Conservation (phyloP, 805 yeast species). For the Wickerhamiella dianesei region DNA sequence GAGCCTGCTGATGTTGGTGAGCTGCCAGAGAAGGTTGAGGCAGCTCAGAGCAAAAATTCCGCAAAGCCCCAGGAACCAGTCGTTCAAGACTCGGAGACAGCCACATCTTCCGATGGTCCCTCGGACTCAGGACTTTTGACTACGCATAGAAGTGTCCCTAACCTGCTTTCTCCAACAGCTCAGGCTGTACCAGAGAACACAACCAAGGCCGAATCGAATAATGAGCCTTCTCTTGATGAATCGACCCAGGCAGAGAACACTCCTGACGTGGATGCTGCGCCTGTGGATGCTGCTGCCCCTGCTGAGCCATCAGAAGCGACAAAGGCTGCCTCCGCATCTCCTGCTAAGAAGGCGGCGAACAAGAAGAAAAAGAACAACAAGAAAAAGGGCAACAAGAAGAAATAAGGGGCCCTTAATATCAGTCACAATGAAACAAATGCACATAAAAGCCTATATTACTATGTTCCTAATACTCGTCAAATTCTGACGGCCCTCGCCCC, state of each 20-base stretch:
- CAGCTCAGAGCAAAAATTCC: too few relatives aligned
- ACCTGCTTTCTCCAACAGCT: background rate
- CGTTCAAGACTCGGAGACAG: background rate
- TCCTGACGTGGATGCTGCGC: background rate
- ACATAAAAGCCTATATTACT: background rate
- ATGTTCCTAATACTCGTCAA: background rate
- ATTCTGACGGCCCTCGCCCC: background rate
- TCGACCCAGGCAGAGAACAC: background rate
- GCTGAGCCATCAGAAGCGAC: conserved; percentile 1
- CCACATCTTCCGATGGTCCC: background rate
- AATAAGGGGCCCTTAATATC: conserved; percentile 1
- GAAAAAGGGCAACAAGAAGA: conserved; percentile 6
- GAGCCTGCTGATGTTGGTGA: too few relatives aligned
- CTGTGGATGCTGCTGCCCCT: background rate
- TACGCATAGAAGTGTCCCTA: background rate
- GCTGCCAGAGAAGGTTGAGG: too few relatives aligned
- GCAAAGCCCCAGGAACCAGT: too few relatives aligned
- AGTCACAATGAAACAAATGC: too few relatives aligned
- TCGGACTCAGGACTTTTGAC: background rate
- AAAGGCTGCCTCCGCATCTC: background rate
- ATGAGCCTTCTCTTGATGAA: too few relatives aligned
- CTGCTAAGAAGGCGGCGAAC: conserved; percentile 1
- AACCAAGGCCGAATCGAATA: too few relatives aligned
- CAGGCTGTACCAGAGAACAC: background rate
- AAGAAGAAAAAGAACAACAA: conserved; percentile 3